Conservation (phyloP, 1,284 basidiomycete genomes). For the Apiotrichum sp. region DNA sequence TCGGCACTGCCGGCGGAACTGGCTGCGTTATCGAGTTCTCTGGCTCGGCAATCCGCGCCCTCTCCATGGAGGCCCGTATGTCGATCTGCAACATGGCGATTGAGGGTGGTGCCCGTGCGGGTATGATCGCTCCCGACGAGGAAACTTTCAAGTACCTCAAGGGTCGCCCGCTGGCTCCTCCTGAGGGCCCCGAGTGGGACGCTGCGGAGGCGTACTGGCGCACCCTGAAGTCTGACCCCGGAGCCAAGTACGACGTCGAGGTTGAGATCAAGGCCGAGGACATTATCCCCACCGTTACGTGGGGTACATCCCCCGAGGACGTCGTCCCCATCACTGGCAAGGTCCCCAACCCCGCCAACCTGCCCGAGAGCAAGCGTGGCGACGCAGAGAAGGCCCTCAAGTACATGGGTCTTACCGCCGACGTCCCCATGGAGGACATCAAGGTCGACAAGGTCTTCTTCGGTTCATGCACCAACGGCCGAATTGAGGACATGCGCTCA, state of each 20-base stretch:
- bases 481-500: slow-evolving; percentile 89
- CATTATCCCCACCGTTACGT: slow-evolving; percentile 89
- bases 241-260: slow-evolving; percentile 83
- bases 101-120: slow-evolving; percentile 88
- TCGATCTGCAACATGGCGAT: slow-evolving; percentile 98
- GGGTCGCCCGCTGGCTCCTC: slow-evolving; percentile 72
- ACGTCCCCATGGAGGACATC: slow-evolving; percentile 78
- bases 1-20: slow-evolving; percentile 91
- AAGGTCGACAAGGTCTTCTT: slow-evolving; percentile 91
- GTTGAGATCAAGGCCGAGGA: slow-evolving; percentile 79
- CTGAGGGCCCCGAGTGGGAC: slow-evolving; percentile 80
- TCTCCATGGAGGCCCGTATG: slow-evolving; percentile 95
- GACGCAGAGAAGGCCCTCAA: slow-evolving; percentile 74
- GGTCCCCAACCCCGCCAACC: slow-evolving; percentile 72
- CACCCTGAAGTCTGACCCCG: slow-evolving; percentile 75
- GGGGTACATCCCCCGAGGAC: slow-evolving; percentile 95
- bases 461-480: slow-evolving; percentile 93
- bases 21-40: slow-evolving; percentile 91
- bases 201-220: slow-evolving; percentile 83
- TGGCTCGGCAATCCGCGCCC: slow-evolving; percentile 80
- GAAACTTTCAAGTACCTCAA: slow-evolving; percentile 82
- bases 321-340: slow-evolving; percentile 77
- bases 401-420: slow-evolving; percentile 86
- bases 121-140: slow-evolving; percentile 93
- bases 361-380: slow-evolving; percentile 63